Evolutionary conservation across 352 stramenopile species (phyloP).

Genomic region (Phytopythium helicoides): DNA sequence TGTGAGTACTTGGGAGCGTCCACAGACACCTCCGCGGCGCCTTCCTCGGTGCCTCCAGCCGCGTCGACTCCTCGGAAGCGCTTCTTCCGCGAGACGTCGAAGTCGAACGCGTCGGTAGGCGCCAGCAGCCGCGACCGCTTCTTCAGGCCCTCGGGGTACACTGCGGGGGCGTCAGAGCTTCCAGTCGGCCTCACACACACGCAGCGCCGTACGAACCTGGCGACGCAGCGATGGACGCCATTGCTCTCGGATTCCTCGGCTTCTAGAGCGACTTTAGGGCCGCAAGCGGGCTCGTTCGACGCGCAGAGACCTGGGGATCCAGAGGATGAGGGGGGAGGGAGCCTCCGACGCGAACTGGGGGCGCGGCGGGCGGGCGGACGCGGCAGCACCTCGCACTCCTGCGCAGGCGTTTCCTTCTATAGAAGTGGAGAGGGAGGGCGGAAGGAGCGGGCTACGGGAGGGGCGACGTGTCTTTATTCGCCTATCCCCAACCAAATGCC

Average conservation of each 20-base stretch:
- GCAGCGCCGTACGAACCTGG: conserved; percentile 23
- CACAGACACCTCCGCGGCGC: conserved; percentile 15
- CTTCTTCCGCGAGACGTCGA: conserved; percentile 61
- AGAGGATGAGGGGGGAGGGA: too few species aligned
- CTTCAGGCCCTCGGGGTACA: conserved; percentile 64
- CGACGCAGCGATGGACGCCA: conserved; percentile 77
- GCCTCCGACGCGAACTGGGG: too few species aligned
- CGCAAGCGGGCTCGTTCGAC: not conserved
- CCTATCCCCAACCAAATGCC: too few species aligned
- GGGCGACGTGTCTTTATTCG: too few species aligned
- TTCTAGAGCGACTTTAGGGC: not conserved
- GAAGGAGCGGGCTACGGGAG: too few species aligned
- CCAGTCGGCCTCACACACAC: too few species aligned
- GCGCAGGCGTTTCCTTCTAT: too few species aligned
- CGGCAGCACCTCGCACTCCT: too few species aligned
- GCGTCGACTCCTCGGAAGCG: conserved; percentile 33
- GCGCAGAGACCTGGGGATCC: too few species aligned
- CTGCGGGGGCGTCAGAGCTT: conserved; percentile 6
- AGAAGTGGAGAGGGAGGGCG: too few species aligned
- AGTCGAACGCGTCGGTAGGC: conserved; percentile 52
- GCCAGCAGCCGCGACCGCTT: conserved; percentile 61
- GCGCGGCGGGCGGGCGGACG: too few species aligned
- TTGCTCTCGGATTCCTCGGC: conserved; percentile 8
- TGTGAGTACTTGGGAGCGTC: conserved; percentile 85
- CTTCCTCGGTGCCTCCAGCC: conserved; percentile 7